These are phyloP conservation scores for Casaregolazyma suthepensis DNA, from an alignment of 1,139 yeast species.

Conservation along the genomic window DNA sequence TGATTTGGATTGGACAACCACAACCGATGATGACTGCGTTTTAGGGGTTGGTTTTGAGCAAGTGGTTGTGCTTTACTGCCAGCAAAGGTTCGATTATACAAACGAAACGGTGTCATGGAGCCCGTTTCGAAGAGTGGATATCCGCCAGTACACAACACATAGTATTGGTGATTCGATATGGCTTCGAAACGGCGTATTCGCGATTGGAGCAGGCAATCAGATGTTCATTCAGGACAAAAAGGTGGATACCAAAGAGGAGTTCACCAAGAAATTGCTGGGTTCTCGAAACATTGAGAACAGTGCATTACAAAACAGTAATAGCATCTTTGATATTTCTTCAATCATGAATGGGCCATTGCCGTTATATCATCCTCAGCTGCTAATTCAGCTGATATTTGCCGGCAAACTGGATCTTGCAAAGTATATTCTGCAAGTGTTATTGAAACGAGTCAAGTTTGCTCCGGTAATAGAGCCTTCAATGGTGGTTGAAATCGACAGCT, in stretches of 20 bases:
- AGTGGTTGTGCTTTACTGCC: slow-evolving; percentile 61
- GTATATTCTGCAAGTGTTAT: slow-evolving; percentile 48
- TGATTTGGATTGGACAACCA: slow-evolving; percentile 76
- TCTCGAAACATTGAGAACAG: slow-evolving; percentile 24
- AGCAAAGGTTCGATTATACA: slow-evolving; percentile 82
- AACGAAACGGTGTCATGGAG: slow-evolving; percentile 72
- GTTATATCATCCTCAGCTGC: slow-evolving; percentile 82
- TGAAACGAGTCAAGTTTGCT: slow-evolving; percentile 47
- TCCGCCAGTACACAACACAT: slow-evolving; percentile 67
- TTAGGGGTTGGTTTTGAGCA: slow-evolving; percentile 72
- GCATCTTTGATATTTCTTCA: slow-evolving; percentile 59
- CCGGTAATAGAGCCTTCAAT: slow-evolving; percentile 30
- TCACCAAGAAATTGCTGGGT: slow-evolving; percentile 37
- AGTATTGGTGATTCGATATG: slow-evolving; percentile 84
- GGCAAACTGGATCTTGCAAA: slow-evolving; percentile 55
- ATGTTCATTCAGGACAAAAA: slow-evolving; percentile 72
- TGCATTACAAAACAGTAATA: slow-evolving; percentile 34
- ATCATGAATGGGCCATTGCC: slow-evolving; percentile 87
- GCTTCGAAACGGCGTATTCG: slow-evolving; percentile 72
- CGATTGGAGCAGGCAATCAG: slow-evolving; percentile 86
- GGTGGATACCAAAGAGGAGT: slow-evolving; percentile 49
- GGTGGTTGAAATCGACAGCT: slow-evolving; percentile 25
- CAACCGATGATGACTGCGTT: slow-evolving; percentile 63
- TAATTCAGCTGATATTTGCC: slow-evolving; percentile 69
- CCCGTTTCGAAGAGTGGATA: slow-evolving; percentile 66